Conservation (phyloP, 2,329 filamentous ascomycete species). For the Fusarium illudens region DNA sequence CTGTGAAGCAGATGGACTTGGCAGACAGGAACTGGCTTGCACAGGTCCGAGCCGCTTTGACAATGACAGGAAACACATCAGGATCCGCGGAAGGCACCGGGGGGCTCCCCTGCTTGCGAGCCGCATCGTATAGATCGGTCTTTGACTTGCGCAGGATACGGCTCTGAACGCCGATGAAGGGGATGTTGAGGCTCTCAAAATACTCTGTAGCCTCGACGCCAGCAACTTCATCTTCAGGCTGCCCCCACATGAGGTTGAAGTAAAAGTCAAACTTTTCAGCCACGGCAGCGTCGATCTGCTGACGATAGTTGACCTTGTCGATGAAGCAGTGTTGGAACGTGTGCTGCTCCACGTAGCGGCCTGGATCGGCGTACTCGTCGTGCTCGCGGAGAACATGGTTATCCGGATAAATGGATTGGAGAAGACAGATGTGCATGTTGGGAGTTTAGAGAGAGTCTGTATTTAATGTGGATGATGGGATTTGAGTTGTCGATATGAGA, state of each 20-base stretch:
- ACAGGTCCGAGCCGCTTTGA: background rate
- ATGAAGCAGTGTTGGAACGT: background rate
- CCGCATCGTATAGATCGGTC: background rate
- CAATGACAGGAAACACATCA: background rate
- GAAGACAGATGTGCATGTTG: background rate
- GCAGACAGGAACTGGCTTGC: background rate
- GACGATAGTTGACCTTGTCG: background rate
- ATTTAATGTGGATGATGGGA: no score
- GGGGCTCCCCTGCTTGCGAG: background rate
- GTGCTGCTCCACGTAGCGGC: background rate
- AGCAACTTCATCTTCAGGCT: background rate
- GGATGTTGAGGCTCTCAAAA: background rate
- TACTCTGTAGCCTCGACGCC: background rate
- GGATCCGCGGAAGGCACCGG: background rate
- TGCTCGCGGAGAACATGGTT: background rate
- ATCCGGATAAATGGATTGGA: background rate
- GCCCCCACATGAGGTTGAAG: background rate
- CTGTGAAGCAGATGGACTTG: background rate
- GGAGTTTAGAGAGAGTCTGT: background rate
- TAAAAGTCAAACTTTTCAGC: background rate
- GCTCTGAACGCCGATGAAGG: background rate
- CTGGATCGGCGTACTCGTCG: background rate
- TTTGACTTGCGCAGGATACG: background rate
- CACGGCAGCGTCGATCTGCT: background rate
- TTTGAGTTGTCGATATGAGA: no score